Base-by-base conservation (phyloP, 768 basidiomycete genomes). In the Trametes punicea region DNA sequence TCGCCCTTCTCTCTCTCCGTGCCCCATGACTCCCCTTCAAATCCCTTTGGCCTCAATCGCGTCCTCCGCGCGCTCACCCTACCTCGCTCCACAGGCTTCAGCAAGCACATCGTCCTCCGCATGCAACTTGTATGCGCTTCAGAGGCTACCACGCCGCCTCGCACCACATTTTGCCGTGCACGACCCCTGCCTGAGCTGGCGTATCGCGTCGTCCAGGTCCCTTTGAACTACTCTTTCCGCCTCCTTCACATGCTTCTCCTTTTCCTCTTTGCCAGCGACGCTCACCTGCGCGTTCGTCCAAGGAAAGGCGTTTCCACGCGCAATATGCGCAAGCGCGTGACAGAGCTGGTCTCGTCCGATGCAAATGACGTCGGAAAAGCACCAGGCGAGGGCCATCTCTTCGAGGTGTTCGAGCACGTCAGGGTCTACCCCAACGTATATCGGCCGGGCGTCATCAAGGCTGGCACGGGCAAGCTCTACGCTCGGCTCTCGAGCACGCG, bases 11-110 rank as follows among this genome's bases (percentile, higher is more conserved):
- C 58, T 13, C 40, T 51, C 69, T 73, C 47, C 62, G 70, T 65
- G 1, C 83, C 86, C 4, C 79, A 74, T 6, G 87, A 89, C 71
- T 87, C 86, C 0, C 87, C 87, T 0, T 79, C 82, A 3, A 88
- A 88, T 62, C 87, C 87, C 0, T 84, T 88, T 56, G 84, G 85
- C 15, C 72, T 83, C 41, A 81, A 80, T 44, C 75, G 78, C 16
- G 73, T 74, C 13, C 51, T 67, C 3, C 36, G 59, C 11, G 66
- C 68, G 1, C 65, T 69, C 20, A 69, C 70, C 2, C 71, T 77
- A 1, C 77, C 77, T 0, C 69, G 65, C 13, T 67, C 76, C 0
- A 78, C 80, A 0, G 76, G 79, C 0, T 85, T 82, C 66, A 76
- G 75, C 13, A 79, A 81, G 55, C 86, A 89, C 61, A 73, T 86